Evolutionary conservation across 192 early-diverging fungal species (phyloP), one percentile per base, ranked within the genome.

Genomic region (Ambispora gerdemannii): DNA sequence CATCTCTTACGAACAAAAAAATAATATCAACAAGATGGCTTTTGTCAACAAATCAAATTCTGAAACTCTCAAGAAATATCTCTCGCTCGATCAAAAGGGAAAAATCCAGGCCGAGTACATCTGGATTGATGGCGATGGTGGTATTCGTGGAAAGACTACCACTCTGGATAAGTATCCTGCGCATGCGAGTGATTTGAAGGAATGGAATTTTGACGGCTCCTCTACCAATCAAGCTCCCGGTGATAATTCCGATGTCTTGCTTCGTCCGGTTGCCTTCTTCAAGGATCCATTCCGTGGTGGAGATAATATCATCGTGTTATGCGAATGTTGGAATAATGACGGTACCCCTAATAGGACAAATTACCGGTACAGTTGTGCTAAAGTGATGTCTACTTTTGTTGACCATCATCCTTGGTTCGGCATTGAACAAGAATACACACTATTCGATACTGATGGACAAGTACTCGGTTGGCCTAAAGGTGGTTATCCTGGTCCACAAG

Each of bases 121-220:
- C 33, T 84, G 83, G 83, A 84, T 84, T 58, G 83, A 78, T 75
- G 83, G 78, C 51, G 34, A 34, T n/a, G 67, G 75, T 36, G 72
- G 77, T 10, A 61, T 84, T 38, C 83, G 83, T 70, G 51, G 64
- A 60, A 84, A 84, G 65, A 81, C 83, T 1, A 81, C 50, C 24
- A 84, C 83, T 32, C 60, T 84, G 24, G 70, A 84, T 50, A 47
- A 10, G 19, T 61, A 49, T 43, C 78, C 78, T 10, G 36, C 55
- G 15, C 62, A 70, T 58, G 33, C 71, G 27, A 59, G 43, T 24
- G 75, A 84, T n/a, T 65, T 84, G 22, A 67, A 74, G 24, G 83
- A 84, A 71, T 84, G 83, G 83, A 84, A 84, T 43, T 84, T 75
- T 34, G 83, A 84, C 73, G 83, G 83, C 63, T 80, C 78, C 50